Conservation (phyloP, 805 yeast species). For the Ogataea parapolymorpha region DNA sequence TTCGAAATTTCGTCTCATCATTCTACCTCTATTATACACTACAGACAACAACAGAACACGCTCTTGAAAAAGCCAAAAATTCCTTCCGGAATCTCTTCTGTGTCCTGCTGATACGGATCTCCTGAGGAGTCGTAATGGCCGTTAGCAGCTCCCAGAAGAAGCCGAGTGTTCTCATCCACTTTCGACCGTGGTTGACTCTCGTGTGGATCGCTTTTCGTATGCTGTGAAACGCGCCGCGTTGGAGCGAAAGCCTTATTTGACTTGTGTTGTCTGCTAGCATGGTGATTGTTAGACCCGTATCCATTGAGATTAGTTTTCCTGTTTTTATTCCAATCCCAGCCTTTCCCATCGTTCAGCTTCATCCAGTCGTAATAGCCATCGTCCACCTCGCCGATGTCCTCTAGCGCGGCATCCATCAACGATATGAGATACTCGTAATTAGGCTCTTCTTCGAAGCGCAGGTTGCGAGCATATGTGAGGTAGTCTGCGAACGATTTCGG, state of each 20-base stretch:
- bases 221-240: slow-evolving; percentile 23
- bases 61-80: slow-evolving; percentile 17
- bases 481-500: slow-evolving; percentile 76
- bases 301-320: slow-evolving; percentile 81
- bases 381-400: slow-evolving; percentile 53
- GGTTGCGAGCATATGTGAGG: slow-evolving; percentile 60
- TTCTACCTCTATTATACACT: slow-evolving; percentile 8
- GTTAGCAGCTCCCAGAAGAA: slow-evolving; percentile 11
- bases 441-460: slow-evolving; percentile 78
- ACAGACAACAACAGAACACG: slow-evolving; percentile 25
- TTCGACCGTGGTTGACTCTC: slow-evolving; percentile 16
- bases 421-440: slow-evolving; percentile 65
- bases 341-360: slow-evolving; percentile 73
- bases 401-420: slow-evolving; percentile 57
- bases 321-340: slow-evolving; percentile 75
- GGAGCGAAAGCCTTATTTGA: slow-evolving; percentile 15
- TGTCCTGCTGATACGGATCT: slow-evolving; percentile 7
- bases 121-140: slow-evolving; percentile 13
- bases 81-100: slow-evolving; percentile 13
- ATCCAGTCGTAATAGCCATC: slow-evolving; percentile 81
- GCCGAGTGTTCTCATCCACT: slow-evolving; percentile 19
- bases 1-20: slow-evolving; percentile 3
- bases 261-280: slow-evolving; percentile 22
- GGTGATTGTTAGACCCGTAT: slow-evolving; percentile 49
- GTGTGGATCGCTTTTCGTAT: slow-evolving; percentile 18